Conservation (phyloP, 352 stramenopile genomes). For the Peronospora belbahrii region DNA sequence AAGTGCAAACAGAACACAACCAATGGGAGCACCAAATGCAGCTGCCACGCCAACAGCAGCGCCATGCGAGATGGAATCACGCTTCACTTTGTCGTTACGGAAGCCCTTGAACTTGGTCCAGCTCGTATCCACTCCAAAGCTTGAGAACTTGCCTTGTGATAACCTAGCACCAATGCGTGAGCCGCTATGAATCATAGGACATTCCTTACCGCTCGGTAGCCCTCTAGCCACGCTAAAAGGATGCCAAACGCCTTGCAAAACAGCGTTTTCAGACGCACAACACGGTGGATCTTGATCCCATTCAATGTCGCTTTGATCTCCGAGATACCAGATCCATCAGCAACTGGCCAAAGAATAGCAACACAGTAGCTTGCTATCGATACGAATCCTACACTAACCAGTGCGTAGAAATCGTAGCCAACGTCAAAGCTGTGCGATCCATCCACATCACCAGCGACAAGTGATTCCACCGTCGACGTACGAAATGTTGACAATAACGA, state of each 20-base stretch:
- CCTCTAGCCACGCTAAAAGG: slow-evolving; percentile 68
- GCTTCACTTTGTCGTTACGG: slow-evolving; percentile 92
- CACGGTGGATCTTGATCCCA: slow-evolving; percentile 93
- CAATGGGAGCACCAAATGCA: slow-evolving; percentile 96
- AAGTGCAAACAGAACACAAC: slow-evolving; percentile 95
- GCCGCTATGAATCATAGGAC: slow-evolving; percentile 88
- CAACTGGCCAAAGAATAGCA: slow-evolving; percentile 91
- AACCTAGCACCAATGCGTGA: slow-evolving; percentile 93
- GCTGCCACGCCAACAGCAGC: slow-evolving; percentile 94
- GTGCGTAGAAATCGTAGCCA: slow-evolving; percentile 86
- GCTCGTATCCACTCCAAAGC: slow-evolving; percentile 82
- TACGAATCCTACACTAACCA: slow-evolving; percentile 91
- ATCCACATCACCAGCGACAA: slow-evolving; percentile 52
- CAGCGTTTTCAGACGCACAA: slow-evolving; percentile 94
- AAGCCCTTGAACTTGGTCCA: slow-evolving; percentile 90
- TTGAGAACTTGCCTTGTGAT: slow-evolving; percentile 89
- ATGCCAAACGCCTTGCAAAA: slow-evolving; percentile 92
- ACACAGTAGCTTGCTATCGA: slow-evolving; percentile 86
- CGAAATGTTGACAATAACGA: slow-evolving; percentile 83
- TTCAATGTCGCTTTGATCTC: slow-evolving; percentile 99
- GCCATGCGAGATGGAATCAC: slow-evolving; percentile 97
- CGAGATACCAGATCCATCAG: slow-evolving; percentile 92
- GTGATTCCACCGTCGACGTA: slow-evolving; percentile 82
- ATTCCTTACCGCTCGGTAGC: slow-evolving; percentile 82
- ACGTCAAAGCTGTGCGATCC: slow-evolving; percentile 44